These are phyloP conservation scores for Phytophthora megakarya DNA, from an alignment of 352 stramenopile species.

Conservation along the genomic window DNA sequence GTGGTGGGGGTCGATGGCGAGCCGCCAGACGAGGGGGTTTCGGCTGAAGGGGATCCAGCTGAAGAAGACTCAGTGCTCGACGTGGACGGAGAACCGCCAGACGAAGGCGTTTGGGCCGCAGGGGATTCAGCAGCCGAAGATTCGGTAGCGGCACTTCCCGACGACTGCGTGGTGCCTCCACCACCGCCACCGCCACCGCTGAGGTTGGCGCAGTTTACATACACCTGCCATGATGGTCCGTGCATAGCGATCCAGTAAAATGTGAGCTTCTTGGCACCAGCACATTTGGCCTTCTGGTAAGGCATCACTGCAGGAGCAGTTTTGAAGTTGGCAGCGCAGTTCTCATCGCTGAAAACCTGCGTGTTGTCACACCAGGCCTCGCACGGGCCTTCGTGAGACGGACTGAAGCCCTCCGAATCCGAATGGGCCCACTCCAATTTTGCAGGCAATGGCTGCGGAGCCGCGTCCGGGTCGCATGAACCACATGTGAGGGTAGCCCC, in stretches of 20 bases:
- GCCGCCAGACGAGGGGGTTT: too few species aligned
- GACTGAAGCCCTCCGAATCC: slow-evolving; percentile 31
- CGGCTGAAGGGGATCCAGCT: too few species aligned
- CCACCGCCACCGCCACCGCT: slow-evolving; percentile 3
- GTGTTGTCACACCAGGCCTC: slow-evolving; percentile 52
- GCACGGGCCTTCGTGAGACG: slow-evolving; percentile 46
- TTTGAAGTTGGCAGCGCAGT: slow-evolving; percentile 44
- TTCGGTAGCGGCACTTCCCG: slow-evolving; percentile 8
- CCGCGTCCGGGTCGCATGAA: slow-evolving; percentile 14
- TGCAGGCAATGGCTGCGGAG: slow-evolving; percentile 19
- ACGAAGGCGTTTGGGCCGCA: too few species aligned
- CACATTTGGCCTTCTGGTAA: slow-evolving; percentile 39
- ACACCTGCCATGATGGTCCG: slow-evolving; percentile 44
- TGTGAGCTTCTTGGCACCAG: slow-evolving; percentile 30
- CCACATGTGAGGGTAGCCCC: slow-evolving; percentile 32
- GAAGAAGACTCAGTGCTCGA: too few species aligned
- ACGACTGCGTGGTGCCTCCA: slow-evolving; percentile 1
- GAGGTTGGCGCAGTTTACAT: slow-evolving; percentile 37
- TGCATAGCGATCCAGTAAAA: slow-evolving; percentile 49
- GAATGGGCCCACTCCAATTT: slow-evolving; percentile 34
- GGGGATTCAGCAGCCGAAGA: slow-evolving; percentile 9
- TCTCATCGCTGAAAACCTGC: slow-evolving; percentile 41
- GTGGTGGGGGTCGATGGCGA: slow-evolving; percentile 10
- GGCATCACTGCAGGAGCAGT: slow-evolving; percentile 34
- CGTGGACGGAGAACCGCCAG: too few species aligned